phyloP scores from a whole-genome alignment of 2,329 filamentous ascomycete genomes.

The Bipolaris sorokiniana region DNA sequence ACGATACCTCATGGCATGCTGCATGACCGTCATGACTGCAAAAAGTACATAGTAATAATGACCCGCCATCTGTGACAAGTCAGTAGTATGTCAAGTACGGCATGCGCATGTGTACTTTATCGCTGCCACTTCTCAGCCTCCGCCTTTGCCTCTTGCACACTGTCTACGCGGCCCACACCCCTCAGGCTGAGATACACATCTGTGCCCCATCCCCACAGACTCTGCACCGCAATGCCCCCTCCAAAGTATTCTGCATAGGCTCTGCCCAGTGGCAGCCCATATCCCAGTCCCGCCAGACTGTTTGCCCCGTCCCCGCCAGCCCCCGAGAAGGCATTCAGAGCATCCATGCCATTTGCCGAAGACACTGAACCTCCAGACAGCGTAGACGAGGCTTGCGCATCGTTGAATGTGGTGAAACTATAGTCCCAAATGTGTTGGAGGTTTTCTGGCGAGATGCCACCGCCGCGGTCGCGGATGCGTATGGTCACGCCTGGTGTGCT shows the following conservation, averaged over 20 bases:
- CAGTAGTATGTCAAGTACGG: background rate
- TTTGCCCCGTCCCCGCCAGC: slow-evolving; percentile 76
- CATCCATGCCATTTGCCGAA: slow-evolving; percentile 59
- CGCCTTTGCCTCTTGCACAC: slow-evolving; percentile 7
- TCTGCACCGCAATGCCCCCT: slow-evolving; percentile 93
- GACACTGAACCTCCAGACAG: slow-evolving; percentile 47
- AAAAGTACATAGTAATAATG: slow-evolving; percentile 12
- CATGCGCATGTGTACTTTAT: background rate
- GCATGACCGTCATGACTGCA: slow-evolving; percentile 7
- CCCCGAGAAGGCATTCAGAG: slow-evolving; percentile 75
- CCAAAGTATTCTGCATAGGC: slow-evolving; percentile 99
- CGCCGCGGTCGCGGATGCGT: slow-evolving; percentile 92
- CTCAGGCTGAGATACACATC: slow-evolving; percentile 69
- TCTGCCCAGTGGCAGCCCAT: slow-evolving; percentile 85
- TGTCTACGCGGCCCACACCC: slow-evolving; percentile 60
- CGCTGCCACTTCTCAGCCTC: slow-evolving; percentile 6
- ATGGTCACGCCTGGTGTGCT: slow-evolving; percentile 86
- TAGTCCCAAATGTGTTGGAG: slow-evolving; percentile 93
- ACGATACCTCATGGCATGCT: background rate
- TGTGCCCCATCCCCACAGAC: slow-evolving; percentile 88
- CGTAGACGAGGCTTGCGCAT: slow-evolving; percentile 60
- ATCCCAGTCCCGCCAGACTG: slow-evolving; percentile 85
- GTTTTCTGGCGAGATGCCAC: slow-evolving; percentile 85
- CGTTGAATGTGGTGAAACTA: slow-evolving; percentile 92
- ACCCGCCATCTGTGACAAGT: background rate